Base-by-base conservation (phyloP, 2,329 filamentous ascomycete genomes). In the Pseudogymnoascus sp. region DNA sequence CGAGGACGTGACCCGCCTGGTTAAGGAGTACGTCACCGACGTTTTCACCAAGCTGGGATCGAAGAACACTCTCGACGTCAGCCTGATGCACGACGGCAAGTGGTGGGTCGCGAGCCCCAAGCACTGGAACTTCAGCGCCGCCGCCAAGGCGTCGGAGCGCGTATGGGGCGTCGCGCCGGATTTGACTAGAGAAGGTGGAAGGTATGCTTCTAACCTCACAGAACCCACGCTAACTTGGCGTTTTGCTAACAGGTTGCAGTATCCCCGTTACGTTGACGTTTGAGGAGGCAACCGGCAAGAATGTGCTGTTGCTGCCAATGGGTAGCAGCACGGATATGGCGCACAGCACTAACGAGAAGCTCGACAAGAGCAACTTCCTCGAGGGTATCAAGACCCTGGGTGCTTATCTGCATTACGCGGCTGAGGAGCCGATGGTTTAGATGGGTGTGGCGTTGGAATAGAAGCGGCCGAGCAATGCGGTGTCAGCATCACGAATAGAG, bases 21-120 rank as follows among this genome's bases (percentile, higher is more conserved):
- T 99, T 46, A 89, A 86, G 79, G 88, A 90, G 75, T 89, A 93
- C 75, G 83, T 97, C 67, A 84, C 93, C 73, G 87, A 89, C 68
- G 86, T 90, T 69, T 97, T 96, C 75, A 88, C 89, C 70, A 91
- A 92, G 78, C 83, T 97, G 35, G 85, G 86, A 68, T 95, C 89
- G 77, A 99, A 99, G 83, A 99, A 99, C 82, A 92, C 83, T 15
- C 77, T 96, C 73, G 90, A 90, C 71, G 92, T 62, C 87, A 82
- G 73, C 82, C 82, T 93, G 64, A 88, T 93, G 77, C 95, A 99
- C 80, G 88, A 87, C 65, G 95, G 95, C 70, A 97, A 97, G 79
- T 99, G 95, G 95, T 99, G 95, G 95, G 92, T 96, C 59, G 92
- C 96, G 56, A 93, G 89, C 73, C 93, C 95, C 31, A 95, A 96